Conservation (phyloP, 768 basidiomycete genomes). For the Antrodiella citrinella region DNA sequence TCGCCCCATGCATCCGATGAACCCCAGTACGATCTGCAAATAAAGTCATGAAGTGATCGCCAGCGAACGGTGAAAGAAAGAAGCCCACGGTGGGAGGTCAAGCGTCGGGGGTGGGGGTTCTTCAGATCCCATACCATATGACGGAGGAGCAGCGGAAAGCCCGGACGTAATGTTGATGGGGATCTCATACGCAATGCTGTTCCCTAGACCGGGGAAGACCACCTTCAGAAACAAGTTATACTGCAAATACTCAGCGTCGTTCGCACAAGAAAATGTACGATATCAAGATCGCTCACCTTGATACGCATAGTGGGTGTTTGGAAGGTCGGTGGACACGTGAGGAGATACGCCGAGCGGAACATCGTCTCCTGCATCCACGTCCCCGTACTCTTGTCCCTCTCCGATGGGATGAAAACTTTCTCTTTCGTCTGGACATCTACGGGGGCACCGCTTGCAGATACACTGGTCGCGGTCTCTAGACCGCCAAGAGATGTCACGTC, state of each 20-base stretch:
- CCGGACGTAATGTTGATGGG: constrained; percentile 13
- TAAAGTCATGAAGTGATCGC: background rate
- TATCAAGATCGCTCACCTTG: constrained; percentile 6
- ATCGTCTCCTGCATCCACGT: constrained; percentile 14
- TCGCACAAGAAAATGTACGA: background rate
- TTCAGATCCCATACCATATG: constrained; percentile 2
- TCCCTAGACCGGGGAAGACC: constrained; percentile 16
- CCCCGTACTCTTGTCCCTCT: constrained; percentile 10
- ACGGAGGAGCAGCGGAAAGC: constrained; percentile 2
- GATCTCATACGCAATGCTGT: constrained; percentile 10
- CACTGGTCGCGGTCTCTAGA: background rate
- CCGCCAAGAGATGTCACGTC: constrained; percentile 3
- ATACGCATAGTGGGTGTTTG: constrained; percentile 8
- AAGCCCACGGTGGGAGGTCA: constrained; percentile 12
- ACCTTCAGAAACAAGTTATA: constrained; percentile 11
- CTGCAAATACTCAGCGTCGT: constrained; percentile 4
- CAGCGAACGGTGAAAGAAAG: background rate
- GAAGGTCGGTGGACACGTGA: constrained; percentile 12
- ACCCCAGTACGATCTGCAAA: background rate
- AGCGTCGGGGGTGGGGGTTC: constrained; percentile 8
- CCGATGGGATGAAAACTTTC: constrained; percentile 13
- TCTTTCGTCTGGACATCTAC: constrained; percentile 12
- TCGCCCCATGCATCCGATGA: background rate
- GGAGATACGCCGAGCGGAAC: constrained; percentile 9
- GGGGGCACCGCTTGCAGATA: background rate